Base-by-base conservation (phyloP, 2,329 filamentous ascomycete species). In the Diplocarpon mali region DNA sequence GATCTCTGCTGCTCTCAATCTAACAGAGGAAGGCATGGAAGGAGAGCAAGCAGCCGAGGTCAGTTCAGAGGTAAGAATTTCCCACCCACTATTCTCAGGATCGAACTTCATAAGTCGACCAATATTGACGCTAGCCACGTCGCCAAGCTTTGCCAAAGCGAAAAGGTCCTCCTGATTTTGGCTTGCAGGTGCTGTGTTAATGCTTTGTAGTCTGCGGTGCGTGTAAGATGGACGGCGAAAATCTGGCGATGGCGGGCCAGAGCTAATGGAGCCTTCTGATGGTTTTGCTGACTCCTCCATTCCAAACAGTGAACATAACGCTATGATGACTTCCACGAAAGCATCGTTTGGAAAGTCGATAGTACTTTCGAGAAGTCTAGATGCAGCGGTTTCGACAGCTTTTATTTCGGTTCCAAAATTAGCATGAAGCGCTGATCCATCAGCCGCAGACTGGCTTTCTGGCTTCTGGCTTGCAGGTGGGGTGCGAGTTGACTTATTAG, bases 281-380 rank as follows among this genome's bases (percentile, higher is more conserved):
- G 31, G 37, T 17, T 54, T 20, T 46, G 35, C 24, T 5, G 15
- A 16, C 13, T 57, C 53, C 24, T 61, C 53, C 44, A 49, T 56
- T 29, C 73, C 71, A 5, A 94, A 69, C 6, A 95, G 69, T 37
- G 74, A 71, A 57, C 87, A 88, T 3, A 95, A 72, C 0, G 88
- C 83, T 43, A 72, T 68, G 1, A 96, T 69, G 9, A 96, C 78
- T 51, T 85, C 77, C 5, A 83, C 68, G 56, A 96, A 96, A 0
- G 87, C 72, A 13, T 79, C 72, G 52, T 90, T 88, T 0, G 88
- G 86, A 57, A 94, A 96, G 55, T 95, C 89, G 13, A 83, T 72
- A 0, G 89, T 96, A 64, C 88, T 95, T 61, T 96, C 92, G 46
- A 96, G 80, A 14, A 98, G 70, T 50, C 92, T 79, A 1, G 80